Evolutionary conservation across 495 filamentous ascomycete genomes (phyloP).

Genomic region (Geoglossum glabrum): DNA sequence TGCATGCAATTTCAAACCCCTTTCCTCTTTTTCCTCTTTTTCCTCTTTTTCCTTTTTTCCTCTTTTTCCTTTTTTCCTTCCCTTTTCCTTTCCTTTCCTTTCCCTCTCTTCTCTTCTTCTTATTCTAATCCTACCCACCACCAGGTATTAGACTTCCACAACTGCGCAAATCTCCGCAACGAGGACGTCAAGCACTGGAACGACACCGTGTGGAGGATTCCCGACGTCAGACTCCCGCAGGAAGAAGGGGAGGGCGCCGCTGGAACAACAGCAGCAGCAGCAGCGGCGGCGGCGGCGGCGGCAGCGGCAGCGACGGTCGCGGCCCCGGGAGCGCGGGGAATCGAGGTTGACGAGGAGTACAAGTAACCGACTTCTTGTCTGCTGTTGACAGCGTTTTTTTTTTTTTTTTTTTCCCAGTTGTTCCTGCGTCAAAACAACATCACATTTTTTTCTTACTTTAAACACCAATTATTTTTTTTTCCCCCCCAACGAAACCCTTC

Average conservation of each 20-base stretch:
- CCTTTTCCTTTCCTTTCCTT: conserved; percentile 3
- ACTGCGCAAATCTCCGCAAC: conserved; percentile 3
- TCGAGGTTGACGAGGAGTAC: conserved; percentile 10
- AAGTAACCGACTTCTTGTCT: background rate
- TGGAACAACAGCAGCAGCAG: too few relatives aligned
- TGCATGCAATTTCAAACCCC: background rate
- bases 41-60: background rate
- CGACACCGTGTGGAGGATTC: conserved; percentile 8
- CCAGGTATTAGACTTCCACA: conserved; percentile 8
- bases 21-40: conserved; percentile 6
- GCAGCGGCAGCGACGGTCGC: background rate
- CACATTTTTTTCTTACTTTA: too few relatives aligned
- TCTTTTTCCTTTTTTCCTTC: background rate
- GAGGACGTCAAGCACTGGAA: conserved; percentile 4
- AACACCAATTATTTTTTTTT: background rate
- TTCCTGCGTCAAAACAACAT: too few relatives aligned
- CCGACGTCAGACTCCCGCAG: conserved; percentile 5
- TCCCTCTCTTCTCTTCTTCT: background rate
- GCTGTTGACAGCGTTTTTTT: background rate
- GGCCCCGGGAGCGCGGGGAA: background rate
- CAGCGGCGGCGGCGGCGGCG: too few relatives aligned
- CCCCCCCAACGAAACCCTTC: background rate
- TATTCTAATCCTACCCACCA: background rate
- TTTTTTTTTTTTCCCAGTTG: background rate
- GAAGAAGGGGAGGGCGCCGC: background rate